These are phyloP conservation scores for Choiromyces venosus DNA, from an alignment of 495 filamentous ascomycete species.

Conservation along the genomic window DNA sequence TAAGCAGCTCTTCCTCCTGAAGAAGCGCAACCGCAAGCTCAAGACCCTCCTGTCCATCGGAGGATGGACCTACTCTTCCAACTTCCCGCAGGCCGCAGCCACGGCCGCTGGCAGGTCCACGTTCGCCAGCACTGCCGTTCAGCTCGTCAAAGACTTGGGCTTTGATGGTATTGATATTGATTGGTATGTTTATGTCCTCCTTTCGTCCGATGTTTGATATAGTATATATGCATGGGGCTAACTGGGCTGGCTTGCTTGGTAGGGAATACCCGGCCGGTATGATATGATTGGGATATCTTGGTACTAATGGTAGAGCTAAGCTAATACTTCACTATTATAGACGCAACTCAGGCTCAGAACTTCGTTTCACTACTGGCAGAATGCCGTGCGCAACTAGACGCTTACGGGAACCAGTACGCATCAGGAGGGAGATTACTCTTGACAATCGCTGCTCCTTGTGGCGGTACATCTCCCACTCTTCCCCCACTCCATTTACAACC, in stretches of 20 bases:
- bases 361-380: slow-evolving; percentile 65
- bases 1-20: slow-evolving; percentile 89
- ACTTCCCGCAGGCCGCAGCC: slow-evolving; percentile 71
- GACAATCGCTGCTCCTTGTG: slow-evolving; percentile 60
- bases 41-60: slow-evolving; percentile 92
- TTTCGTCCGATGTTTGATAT: neutral
- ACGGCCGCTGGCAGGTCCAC: slow-evolving; percentile 55
- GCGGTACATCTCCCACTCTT: neutral
- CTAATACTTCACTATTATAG: slow-evolving; percentile 12
- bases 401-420: slow-evolving; percentile 51
- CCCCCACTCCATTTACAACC: neutral
- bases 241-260: neutral
- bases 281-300: neutral
- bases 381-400: slow-evolving; percentile 60
- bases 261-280: slow-evolving; percentile 54
- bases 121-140: slow-evolving; percentile 64
- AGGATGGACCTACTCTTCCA: slow-evolving; percentile 90
- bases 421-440: slow-evolving; percentile 60
- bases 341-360: slow-evolving; percentile 57
- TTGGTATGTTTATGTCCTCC: slow-evolving; percentile 43
- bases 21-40: slow-evolving; percentile 78
- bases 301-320: neutral
- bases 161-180: slow-evolving; percentile 62
- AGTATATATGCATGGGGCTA: neutral
- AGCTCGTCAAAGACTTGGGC: slow-evolving; percentile 61